phyloP scores from a whole-genome alignment of 208 protist species.

The Leishmania guyanensis region DNA sequence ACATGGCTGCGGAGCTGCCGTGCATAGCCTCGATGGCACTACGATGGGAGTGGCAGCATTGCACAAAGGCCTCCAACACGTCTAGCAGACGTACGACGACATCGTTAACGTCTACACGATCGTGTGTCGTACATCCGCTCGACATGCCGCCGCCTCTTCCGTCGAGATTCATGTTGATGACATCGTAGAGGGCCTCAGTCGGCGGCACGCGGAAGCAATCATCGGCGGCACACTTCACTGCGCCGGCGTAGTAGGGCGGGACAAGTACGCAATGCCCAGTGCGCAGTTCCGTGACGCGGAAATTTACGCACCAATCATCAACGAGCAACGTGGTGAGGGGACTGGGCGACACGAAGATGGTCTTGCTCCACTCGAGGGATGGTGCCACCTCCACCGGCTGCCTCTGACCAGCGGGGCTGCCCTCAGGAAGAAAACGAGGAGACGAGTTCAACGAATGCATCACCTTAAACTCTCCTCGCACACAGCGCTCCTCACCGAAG shows the following conservation, averaged over 20 bases:
- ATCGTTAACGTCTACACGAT: neutral
- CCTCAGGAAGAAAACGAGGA: neutral
- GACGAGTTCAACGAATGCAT: neutral
- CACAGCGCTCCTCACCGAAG: slow-evolving; percentile 18
- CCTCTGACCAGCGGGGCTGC: neutral
- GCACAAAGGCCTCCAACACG: slow-evolving; percentile 24
- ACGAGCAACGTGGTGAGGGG: slow-evolving; percentile 58
- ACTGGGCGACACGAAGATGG: slow-evolving; percentile 22
- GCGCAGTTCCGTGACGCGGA: slow-evolving; percentile 37
- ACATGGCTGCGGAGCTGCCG: neutral
- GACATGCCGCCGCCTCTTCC: neutral
- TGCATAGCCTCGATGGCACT: neutral
- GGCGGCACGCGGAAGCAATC: slow-evolving; percentile 1
- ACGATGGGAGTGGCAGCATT: slow-evolving; percentile 13
- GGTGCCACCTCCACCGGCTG: neutral
- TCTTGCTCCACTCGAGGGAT: slow-evolving; percentile 35
- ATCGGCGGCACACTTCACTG: slow-evolving; percentile 1
- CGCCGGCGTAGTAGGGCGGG: slow-evolving; percentile 29
- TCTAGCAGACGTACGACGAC: slow-evolving; percentile 5
- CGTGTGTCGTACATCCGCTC: neutral
- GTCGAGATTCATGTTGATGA: neutral
- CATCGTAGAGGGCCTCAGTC: neutral
- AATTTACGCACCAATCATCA: slow-evolving; percentile 53
- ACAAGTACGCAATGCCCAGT: slow-evolving; percentile 50
- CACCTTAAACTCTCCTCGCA: neutral